phyloP scores from a whole-genome alignment of 352 stramenopile species.

The Plasmopara muralis region DNA sequence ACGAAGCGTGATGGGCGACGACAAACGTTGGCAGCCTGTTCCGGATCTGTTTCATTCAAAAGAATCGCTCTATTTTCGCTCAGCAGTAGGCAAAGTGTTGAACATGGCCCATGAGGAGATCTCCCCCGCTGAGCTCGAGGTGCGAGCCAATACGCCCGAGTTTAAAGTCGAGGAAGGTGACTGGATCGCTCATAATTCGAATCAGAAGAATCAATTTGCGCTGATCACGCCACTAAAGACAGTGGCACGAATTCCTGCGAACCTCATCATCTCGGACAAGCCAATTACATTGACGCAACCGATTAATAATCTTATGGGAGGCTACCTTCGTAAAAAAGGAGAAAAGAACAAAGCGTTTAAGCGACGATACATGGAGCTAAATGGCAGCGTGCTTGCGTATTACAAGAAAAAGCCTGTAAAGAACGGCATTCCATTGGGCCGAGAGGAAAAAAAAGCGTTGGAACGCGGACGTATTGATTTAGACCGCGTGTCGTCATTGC shows the following conservation, averaged over 20 bases:
- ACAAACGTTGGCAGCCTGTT: slow-evolving; percentile 77
- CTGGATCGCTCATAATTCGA: slow-evolving; percentile 80
- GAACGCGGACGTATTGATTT: slow-evolving; percentile 73
- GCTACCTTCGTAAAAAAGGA: slow-evolving; percentile 74
- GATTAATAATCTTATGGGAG: slow-evolving; percentile 50
- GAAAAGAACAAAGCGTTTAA: slow-evolving; percentile 83
- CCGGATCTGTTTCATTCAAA: slow-evolving; percentile 71
- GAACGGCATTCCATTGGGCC: slow-evolving; percentile 58
- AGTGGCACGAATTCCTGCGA: slow-evolving; percentile 61
- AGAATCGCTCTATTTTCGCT: slow-evolving; percentile 76
- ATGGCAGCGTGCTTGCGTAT: slow-evolving; percentile 62
- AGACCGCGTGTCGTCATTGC: slow-evolving; percentile 70
- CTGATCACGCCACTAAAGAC: slow-evolving; percentile 82
- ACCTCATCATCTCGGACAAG: slow-evolving; percentile 62
- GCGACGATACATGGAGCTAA: slow-evolving; percentile 80
- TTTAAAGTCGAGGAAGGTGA: slow-evolving; percentile 82
- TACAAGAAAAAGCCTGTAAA: slow-evolving; percentile 86
- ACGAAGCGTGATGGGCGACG: slow-evolving; percentile 31
- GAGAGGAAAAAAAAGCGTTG: slow-evolving; percentile 68
- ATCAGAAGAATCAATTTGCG: slow-evolving; percentile 67
- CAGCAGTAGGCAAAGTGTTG: slow-evolving; percentile 60
- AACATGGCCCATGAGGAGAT: slow-evolving; percentile 78
- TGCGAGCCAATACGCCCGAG: slow-evolving; percentile 84
- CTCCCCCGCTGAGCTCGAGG: slow-evolving; percentile 73
- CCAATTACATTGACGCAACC: slow-evolving; percentile 28